These are phyloP conservation scores for Xylaria sp. DNA, from an alignment of 2,329 filamentous ascomycete genomes.

Conservation along the genomic window DNA sequence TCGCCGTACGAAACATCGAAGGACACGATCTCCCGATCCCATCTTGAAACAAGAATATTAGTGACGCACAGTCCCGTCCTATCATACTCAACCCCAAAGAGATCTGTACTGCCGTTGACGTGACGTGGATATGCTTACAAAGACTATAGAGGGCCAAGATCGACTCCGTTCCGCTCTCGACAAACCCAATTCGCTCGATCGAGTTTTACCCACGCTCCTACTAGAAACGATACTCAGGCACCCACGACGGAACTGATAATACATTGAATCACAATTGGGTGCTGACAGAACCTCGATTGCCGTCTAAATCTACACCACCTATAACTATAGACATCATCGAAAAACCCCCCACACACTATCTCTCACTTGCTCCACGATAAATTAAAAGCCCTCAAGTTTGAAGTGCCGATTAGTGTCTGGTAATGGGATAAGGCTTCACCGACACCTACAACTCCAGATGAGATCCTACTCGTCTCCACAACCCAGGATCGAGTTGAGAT, in stretches of 20 bases:
- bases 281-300: background rate
- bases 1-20: background rate
- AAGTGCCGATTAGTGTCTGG: background rate
- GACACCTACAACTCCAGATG: conserved; percentile 1
- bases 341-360: background rate
- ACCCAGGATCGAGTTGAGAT: background rate
- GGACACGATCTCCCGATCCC: background rate
- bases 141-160: background rate
- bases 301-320: background rate
- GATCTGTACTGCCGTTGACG: background rate
- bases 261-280: background rate
- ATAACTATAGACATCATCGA: background rate
- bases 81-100: background rate
- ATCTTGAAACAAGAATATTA: background rate
- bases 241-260: background rate
- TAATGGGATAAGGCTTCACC: conserved; percentile 5
- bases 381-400: background rate
- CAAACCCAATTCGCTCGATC: conserved; percentile 1
- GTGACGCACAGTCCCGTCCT: conserved; percentile 1
- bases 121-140: conserved; percentile 9
- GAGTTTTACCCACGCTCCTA: background rate
- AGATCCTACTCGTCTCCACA: background rate
- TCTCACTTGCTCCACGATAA: background rate
- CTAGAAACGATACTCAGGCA: background rate
- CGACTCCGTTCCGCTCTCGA: background rate